Evolutionary conservation across 192 early-diverging fungal species (phyloP), one percentile per base, ranked within the genome.

Genomic region (Backusella sp.): DNA sequence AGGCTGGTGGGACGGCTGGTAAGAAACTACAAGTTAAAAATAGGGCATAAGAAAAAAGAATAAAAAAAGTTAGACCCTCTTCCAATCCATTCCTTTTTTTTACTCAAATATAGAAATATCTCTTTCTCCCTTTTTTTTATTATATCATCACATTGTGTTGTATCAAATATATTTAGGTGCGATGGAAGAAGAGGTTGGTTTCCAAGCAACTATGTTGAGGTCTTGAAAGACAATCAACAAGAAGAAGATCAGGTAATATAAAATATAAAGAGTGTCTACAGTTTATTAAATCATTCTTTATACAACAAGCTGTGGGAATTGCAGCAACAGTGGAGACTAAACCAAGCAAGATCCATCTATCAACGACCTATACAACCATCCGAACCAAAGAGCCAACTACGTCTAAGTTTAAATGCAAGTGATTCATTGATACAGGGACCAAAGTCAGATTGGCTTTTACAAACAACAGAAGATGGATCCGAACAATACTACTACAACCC

Each of bases 1-100:
- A 1, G 98, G 97, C 15, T 99, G 98, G 98, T 99, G 98, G 98
- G 96, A 97, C 75, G 98, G 98, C 17, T 80, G 92, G 81, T 73
- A 90, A 82, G 15, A 44, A 44, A 32, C 32, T 3, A 3, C 32
- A 3, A 3, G 32, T 32, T 44, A 44, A 44, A 86, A 84, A 39
- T 32, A 32, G 37, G 89, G 35, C 35, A 73, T 46, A 21, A 74
- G 4, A 65, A 65, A 28, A 74, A 66, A n/a, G 6, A 5, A 52
- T 35, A 69, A 41, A 69, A 37, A 35, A 32, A 69, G n/a, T 23
- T 23, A 53, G 52, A 53, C 52, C 52, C 21, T 21, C n/a, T 53
- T 44, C 42, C 42, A 17, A 53, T 53, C 17, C 8, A 53, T 53
- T 53, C n/a, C n/a, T 9, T 53, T 53, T 15, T 39, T 37, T 37